Percentiles rank a stretch among this genome's conserved stretches.
These are phyloP conservation scores for Aspergillus novofumigatus DNA, from an alignment of 2,329 filamentous ascomycete species.

Conservation along the genomic window DNA sequence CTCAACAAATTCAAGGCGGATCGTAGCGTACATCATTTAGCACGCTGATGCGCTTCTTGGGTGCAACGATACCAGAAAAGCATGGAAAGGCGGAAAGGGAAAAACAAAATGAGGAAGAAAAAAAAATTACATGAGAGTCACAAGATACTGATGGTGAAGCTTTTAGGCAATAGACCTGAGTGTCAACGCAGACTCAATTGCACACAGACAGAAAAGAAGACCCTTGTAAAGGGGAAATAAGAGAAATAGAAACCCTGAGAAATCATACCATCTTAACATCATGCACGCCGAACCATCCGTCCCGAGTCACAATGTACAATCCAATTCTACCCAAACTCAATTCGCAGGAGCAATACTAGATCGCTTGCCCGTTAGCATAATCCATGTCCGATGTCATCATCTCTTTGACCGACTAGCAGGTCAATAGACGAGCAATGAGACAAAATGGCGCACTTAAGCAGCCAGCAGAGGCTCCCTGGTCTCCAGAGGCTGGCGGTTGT, in stretches of 20 bases:
- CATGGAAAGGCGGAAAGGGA: not conserved
- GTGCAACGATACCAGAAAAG: not conserved
- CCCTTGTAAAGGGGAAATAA: constrained; percentile 1
- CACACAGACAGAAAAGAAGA: constrained; percentile 2
- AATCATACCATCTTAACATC: constrained; percentile 21
- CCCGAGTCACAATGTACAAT: constrained; percentile 4
- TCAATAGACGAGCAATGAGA: not conserved
- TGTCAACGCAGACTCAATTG: not conserved
- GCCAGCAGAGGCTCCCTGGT: constrained; percentile 33
- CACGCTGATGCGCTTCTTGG: not conserved
- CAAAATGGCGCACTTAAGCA: constrained; percentile 12
- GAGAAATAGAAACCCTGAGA: constrained; percentile 3
- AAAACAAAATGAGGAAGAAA: not conserved
- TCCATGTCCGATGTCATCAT: not conserved
- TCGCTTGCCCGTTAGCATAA: not conserved
- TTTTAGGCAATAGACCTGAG: not conserved
- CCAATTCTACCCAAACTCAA: not conserved
- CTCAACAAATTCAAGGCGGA: not conserved
- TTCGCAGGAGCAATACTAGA: not conserved
- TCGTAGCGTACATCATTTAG: not conserved
- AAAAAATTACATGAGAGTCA: not conserved
- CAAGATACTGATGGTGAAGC: not conserved
- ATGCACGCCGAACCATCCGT: constrained; percentile 15
- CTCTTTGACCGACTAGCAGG: not conserved
- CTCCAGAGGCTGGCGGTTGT: constrained; percentile 25